Evolutionary conservation across 2,329 filamentous ascomycete species (phyloP).

Genomic region (Ophiocordyceps camponoti-saundersi): DNA sequence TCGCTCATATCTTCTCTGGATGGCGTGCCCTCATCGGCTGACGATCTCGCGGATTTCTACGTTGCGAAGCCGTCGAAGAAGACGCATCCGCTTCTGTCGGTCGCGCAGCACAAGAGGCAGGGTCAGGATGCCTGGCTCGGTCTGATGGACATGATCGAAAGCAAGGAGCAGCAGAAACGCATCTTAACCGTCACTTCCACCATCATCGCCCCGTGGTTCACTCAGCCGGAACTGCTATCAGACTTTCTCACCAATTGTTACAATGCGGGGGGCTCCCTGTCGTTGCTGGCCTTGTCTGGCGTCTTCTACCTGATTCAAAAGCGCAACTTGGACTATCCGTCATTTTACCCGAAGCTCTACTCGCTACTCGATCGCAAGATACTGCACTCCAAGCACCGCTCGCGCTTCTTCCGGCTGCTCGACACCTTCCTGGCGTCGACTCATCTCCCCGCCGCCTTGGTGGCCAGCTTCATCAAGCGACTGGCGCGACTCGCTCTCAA

Average conservation of each 20-base stretch:
- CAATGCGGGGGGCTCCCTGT: conserved; percentile 69
- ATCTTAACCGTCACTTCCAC: conserved; percentile 60
- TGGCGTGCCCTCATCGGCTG: conserved; percentile 47
- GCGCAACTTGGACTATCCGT: conserved; percentile 89
- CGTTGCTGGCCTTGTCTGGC: conserved; percentile 75
- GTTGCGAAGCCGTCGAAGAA: conserved; percentile 46
- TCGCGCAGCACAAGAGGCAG: conserved; percentile 56
- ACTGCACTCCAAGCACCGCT: conserved; percentile 86
- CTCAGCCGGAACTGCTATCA: conserved; percentile 73
- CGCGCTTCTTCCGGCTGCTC: conserved; percentile 79
- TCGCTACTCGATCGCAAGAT: conserved; percentile 74
- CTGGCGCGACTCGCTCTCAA: conserved; percentile 70
- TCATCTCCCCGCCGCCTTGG: conserved; percentile 76
- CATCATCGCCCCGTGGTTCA: conserved; percentile 78
- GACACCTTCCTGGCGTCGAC: conserved; percentile 83
- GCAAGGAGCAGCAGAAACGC: conserved; percentile 59
- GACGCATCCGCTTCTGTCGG: conserved; percentile 46
- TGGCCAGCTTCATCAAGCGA: conserved; percentile 95
- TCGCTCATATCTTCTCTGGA: conserved; percentile 51
- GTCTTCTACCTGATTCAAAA: conserved; percentile 90
- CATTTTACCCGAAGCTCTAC: conserved; percentile 88
- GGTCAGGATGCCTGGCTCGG: conserved; percentile 80
- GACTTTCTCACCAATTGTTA: conserved; percentile 96
- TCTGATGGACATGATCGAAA: conserved; percentile 50
- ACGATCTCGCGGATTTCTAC: conserved; percentile 55